Conservation (phyloP, 2,329 filamentous ascomycete genomes). For the Nemania bipapillata region DNA sequence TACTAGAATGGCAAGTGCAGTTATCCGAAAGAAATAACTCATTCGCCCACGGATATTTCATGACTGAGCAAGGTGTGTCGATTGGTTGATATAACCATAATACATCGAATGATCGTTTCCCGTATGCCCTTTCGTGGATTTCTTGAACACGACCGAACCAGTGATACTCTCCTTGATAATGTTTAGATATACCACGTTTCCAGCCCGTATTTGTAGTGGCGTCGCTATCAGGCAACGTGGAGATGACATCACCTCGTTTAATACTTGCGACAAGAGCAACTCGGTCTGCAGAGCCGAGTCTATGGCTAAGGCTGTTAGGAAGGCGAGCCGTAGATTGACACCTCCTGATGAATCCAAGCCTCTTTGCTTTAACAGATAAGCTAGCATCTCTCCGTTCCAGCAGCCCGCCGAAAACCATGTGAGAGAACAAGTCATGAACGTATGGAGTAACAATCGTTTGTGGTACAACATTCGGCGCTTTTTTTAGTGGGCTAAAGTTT, state of each 20-base stretch:
- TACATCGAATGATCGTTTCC: constrained; percentile 65
- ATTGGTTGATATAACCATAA: constrained; percentile 78
- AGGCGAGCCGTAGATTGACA: constrained; percentile 23
- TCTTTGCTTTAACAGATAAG: constrained; percentile 46
- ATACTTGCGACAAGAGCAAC: constrained; percentile 51
- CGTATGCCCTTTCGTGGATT: constrained; percentile 55
- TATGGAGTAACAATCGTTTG: constrained; percentile 77
- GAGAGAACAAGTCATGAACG: constrained; percentile 70
- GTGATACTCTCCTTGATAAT: constrained; percentile 58
- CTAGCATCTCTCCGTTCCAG: constrained; percentile 56
- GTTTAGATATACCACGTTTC: constrained; percentile 61
- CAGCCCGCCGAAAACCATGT: constrained; percentile 68
- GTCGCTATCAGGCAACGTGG: constrained; percentile 57
- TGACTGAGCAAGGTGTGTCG: constrained; percentile 75
- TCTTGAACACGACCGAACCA: constrained; percentile 79
- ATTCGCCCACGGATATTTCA: constrained; percentile 75
- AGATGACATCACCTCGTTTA: constrained; percentile 61
- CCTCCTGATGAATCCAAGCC: constrained; percentile 45
- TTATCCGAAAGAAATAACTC: constrained; percentile 82
- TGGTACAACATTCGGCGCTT: neutral
- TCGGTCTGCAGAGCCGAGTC: constrained; percentile 25
- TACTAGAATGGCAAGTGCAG: constrained; percentile 69
- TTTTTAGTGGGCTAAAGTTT: constrained; percentile 29
- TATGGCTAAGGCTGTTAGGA: neutral
- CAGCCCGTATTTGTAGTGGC: constrained; percentile 66